These are phyloP conservation scores for Pseudogymnoascus sp. DNA, from an alignment of 2,329 filamentous ascomycete genomes.

Conservation along the genomic window DNA sequence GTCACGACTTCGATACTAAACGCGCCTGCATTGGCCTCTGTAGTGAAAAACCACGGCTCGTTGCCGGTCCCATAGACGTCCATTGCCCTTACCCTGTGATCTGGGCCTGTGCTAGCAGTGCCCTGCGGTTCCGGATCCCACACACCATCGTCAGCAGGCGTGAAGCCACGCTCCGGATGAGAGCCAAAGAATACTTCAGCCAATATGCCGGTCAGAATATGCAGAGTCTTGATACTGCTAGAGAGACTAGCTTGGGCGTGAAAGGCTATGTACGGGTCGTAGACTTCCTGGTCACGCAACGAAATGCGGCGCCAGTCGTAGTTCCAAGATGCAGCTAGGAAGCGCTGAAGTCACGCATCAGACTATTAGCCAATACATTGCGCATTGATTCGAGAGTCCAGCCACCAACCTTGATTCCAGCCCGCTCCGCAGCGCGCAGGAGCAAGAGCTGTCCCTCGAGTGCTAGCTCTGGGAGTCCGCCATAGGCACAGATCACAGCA, in stretches of 20 bases:
- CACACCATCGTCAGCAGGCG: neutral
- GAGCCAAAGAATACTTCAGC: neutral
- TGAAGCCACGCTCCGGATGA: neutral
- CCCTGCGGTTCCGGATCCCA: neutral
- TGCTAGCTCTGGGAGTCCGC: conserved; percentile 17
- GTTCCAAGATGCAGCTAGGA: conserved; percentile 27
- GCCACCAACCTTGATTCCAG: conserved; percentile 21
- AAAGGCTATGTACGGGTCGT: conserved; percentile 30
- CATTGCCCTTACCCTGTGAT: neutral
- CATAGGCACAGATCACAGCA: conserved; percentile 29
- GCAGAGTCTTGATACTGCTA: conserved; percentile 24
- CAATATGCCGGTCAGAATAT: conserved; percentile 26
- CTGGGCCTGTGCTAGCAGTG: neutral
- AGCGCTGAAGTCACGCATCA: conserved; percentile 11
- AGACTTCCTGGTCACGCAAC: conserved; percentile 27
- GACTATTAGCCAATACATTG: neutral
- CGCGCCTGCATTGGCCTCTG: conserved; percentile 9
- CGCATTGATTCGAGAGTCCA: neutral
- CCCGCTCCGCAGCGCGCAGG: conserved; percentile 30
- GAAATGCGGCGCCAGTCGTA: conserved; percentile 26
- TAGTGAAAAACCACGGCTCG: conserved; percentile 2
- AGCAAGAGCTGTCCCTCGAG: conserved; percentile 31
- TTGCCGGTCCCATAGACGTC: neutral
- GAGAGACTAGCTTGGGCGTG: conserved; percentile 24
- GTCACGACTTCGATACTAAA: conserved; percentile 11